These are phyloP conservation scores for Durotheca rogersii DNA, from an alignment of 495 filamentous ascomycete genomes.

Conservation along the genomic window DNA sequence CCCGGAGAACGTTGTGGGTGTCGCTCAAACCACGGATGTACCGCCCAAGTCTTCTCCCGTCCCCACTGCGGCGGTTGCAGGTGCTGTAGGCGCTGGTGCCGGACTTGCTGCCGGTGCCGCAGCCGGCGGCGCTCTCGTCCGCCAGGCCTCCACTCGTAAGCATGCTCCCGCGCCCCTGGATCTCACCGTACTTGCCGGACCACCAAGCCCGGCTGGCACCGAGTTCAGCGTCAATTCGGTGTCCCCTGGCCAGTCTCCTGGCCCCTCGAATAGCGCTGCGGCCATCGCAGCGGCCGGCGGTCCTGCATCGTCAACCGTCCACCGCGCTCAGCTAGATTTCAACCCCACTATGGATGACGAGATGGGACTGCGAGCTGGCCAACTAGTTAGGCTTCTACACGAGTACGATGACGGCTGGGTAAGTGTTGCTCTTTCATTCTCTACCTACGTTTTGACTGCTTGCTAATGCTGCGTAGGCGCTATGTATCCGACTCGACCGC, in stretches of 20 bases:
- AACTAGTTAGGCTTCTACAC: constrained; percentile 83
- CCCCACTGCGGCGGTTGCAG: constrained; percentile 35
- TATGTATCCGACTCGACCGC: constrained; percentile 87
- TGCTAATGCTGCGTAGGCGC: constrained; percentile 63
- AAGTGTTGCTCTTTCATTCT: constrained; percentile 47
- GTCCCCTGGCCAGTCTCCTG: constrained; percentile 49
- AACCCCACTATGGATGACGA: constrained; percentile 91
- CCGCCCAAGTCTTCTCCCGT: constrained; percentile 27
- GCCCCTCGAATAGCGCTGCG: constrained; percentile 46
- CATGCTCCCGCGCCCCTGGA: constrained; percentile 49
- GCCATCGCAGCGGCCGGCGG: constrained; percentile 58
- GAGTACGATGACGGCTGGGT: constrained; percentile 99
- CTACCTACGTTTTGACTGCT: not conserved
- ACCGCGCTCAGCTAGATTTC: constrained; percentile 95
- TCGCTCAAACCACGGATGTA: constrained; percentile 35
- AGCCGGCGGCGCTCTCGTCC: constrained; percentile 38
- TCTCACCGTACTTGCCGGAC: constrained; percentile 46
- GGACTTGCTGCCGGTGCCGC: constrained; percentile 34
- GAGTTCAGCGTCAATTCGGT: constrained; percentile 58
- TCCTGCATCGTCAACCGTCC: constrained; percentile 60
- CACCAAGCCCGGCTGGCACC: constrained; percentile 61
- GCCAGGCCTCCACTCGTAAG: constrained; percentile 50
- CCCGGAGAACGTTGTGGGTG: constrained; percentile 34
- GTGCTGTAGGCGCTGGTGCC: no score
- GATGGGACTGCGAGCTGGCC: constrained; percentile 72